Conservation (phyloP, 2,329 filamentous ascomycete species). For the Cercospora brassicicola region DNA sequence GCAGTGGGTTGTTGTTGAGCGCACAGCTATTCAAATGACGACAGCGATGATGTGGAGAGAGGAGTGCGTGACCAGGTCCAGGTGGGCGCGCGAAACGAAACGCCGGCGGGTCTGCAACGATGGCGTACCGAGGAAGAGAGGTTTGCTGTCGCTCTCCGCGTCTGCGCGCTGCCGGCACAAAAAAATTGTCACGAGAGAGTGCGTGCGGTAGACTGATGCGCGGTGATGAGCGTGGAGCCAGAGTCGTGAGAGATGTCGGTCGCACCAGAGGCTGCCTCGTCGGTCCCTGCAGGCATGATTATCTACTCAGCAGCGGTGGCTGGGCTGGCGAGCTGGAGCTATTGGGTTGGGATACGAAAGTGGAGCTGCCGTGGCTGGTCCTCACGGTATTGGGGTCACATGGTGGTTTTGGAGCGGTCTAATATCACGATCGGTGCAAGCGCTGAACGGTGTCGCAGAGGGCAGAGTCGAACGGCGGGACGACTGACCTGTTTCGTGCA, state of each 20-base stretch:
- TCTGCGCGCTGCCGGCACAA: neutral
- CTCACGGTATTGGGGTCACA: neutral
- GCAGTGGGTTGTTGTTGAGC: constrained; percentile 6
- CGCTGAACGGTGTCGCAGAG: neutral
- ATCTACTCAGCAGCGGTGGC: neutral
- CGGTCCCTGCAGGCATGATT: neutral
- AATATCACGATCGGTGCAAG: neutral
- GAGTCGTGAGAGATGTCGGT: neutral
- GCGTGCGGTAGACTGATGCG: neutral
- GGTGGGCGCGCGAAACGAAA: neutral
- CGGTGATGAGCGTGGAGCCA: neutral
- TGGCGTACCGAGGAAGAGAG: constrained; percentile 2
- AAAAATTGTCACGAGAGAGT: neutral
- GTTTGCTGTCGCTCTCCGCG: neutral
- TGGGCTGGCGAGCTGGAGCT: neutral
- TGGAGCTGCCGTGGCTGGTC: neutral
- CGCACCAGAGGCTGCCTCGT: neutral
- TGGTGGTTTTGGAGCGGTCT: neutral
- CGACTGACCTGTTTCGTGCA: neutral
- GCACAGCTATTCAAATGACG: constrained; percentile 8
- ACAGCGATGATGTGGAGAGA: constrained; percentile 7
- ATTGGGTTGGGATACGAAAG: constrained; percentile 1
- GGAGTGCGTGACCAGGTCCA: constrained; percentile 2
- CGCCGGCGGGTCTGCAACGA: neutral
- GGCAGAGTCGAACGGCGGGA: neutral